A percentile compares a stretch with the other conserved stretches of the same genome.
These are phyloP conservation scores for Wilcoxina mikolae DNA, from an alignment of 495 filamentous ascomycete species.

Conservation along the genomic window DNA sequence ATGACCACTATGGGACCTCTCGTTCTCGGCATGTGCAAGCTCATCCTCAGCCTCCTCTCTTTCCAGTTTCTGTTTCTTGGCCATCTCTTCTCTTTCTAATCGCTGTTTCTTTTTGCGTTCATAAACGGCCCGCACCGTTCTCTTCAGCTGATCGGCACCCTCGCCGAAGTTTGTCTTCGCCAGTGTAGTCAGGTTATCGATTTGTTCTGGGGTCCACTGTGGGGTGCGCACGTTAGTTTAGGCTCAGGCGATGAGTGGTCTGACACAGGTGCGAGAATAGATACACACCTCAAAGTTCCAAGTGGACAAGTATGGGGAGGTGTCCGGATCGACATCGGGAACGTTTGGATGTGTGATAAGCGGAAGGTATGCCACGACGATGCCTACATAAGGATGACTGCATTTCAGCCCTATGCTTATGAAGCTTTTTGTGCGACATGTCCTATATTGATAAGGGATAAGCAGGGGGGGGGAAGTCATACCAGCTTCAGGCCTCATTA, in stretches of 20 bases:
- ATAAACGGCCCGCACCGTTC: conserved; percentile 78
- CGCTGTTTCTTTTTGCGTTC: conserved; percentile 69
- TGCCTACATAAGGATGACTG: conserved; percentile 25
- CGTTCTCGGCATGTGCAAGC: conserved; percentile 32
- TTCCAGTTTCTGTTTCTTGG: conserved; percentile 49
- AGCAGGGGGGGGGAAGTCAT: conserved; percentile 5
- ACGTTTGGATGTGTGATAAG: conserved; percentile 69
- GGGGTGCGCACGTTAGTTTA: not conserved
- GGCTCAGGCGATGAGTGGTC: not conserved
- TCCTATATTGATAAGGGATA: too few species aligned
- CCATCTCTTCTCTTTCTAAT: conserved; percentile 39
- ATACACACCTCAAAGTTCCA: conserved; percentile 69
- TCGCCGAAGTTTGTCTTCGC: conserved; percentile 77
- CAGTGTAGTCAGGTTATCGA: conserved; percentile 65
- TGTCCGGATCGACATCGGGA: conserved; percentile 61
- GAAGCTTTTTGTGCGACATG: too few species aligned
- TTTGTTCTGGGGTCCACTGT: conserved; percentile 63
- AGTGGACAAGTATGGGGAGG: conserved; percentile 72
- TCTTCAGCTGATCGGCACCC: conserved; percentile 57
- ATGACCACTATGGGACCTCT: not conserved
- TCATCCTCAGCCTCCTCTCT: conserved; percentile 38
- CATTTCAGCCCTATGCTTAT: not conserved
- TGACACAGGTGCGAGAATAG: not conserved
- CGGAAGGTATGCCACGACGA: conserved; percentile 82
- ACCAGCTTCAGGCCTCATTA: conserved; percentile 64